A percentile compares a stretch with the other conserved stretches of the same genome.
Evolutionary conservation across 768 basidiomycete genomes (phyloP).

Genomic region (Serendipita sp.): DNA sequence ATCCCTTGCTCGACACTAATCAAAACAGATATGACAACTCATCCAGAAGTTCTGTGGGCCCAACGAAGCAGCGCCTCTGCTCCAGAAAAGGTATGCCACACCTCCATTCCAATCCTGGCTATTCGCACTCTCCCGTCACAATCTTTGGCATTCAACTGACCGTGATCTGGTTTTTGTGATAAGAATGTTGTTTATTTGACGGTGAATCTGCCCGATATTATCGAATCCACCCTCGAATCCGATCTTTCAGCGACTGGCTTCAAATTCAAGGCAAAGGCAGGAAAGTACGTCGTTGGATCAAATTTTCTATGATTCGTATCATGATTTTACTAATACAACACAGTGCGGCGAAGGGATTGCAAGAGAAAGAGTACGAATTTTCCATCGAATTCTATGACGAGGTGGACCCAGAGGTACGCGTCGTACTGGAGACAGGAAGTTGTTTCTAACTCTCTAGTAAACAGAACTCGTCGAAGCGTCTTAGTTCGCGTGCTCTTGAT

Average conservation of each 20-base stretch:
- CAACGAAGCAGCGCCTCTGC: slow-evolving; percentile 63
- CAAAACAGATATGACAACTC: slow-evolving; percentile 26
- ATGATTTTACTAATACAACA: slow-evolving; percentile 12
- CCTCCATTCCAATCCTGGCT: neutral
- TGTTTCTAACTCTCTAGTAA: neutral
- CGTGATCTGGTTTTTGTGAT: neutral
- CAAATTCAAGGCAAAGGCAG: slow-evolving; percentile 48
- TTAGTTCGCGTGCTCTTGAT: slow-evolving; percentile 51
- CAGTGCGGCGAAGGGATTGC: slow-evolving; percentile 24
- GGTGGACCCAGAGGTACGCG: slow-evolving; percentile 58
- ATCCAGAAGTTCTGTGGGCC: slow-evolving; percentile 91
- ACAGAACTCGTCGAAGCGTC: slow-evolving; percentile 41
- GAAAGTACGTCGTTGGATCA: slow-evolving; percentile 33
- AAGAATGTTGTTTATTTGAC: slow-evolving; percentile 83
- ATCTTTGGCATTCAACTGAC: neutral
- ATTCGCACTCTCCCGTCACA: slow-evolving; percentile 9
- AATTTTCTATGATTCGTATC: slow-evolving; percentile 11
- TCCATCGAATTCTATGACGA: slow-evolving; percentile 60
- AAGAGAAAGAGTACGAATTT: slow-evolving; percentile 57
- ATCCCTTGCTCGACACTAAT: no score
- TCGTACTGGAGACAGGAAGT: neutral
- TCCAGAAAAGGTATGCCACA: slow-evolving; percentile 44
- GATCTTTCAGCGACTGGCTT: slow-evolving; percentile 40
- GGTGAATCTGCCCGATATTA: slow-evolving; percentile 65
- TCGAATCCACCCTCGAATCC: slow-evolving; percentile 40